Evolutionary conservation across 768 basidiomycete genomes (phyloP).

Genomic region (Calocybe cyanea): DNA sequence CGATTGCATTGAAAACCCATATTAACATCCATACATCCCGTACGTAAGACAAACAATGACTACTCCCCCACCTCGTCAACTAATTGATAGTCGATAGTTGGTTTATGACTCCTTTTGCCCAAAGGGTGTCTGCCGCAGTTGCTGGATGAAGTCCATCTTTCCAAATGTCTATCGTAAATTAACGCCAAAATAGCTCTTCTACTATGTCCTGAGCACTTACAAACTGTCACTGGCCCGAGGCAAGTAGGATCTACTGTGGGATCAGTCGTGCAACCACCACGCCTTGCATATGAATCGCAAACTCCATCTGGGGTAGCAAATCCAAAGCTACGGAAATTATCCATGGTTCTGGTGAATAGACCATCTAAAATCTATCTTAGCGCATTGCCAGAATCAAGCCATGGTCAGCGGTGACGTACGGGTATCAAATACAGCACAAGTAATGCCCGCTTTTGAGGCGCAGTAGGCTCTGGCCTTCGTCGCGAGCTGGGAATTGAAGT

Average conservation of each 20-base stretch:
- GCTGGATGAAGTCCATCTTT: constrained; percentile 20
- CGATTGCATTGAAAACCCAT: too few species aligned
- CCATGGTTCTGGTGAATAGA: constrained; percentile 17
- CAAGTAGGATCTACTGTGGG: constrained; percentile 14
- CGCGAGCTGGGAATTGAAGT: constrained; percentile 18
- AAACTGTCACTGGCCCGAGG: constrained; percentile 17
- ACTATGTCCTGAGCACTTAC: not conserved
- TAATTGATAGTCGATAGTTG: not conserved
- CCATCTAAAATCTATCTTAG: constrained; percentile 5
- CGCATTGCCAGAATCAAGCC: not conserved
- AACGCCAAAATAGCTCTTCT: not conserved
- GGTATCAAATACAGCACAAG: constrained; percentile 18
- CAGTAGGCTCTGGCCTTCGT: constrained; percentile 16
- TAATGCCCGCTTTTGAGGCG: constrained; percentile 14
- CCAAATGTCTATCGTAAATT: constrained; percentile 18
- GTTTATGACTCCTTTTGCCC: constrained; percentile 13
- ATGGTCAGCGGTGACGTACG: constrained; percentile 9
- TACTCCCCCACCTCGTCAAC: not conserved
- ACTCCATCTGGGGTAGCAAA: constrained; percentile 16
- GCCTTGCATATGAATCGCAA: constrained; percentile 16
- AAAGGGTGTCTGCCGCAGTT: constrained; percentile 16
- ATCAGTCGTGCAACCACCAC: constrained; percentile 11
- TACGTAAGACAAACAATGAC: not conserved
- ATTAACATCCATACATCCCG: too few species aligned
- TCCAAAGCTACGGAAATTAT: constrained; percentile 15